Evolutionary conservation across 306 rosid species (phyloP), one percentile per base, ranked within the genome.

Genomic region (Cercis canadensis): DNA sequence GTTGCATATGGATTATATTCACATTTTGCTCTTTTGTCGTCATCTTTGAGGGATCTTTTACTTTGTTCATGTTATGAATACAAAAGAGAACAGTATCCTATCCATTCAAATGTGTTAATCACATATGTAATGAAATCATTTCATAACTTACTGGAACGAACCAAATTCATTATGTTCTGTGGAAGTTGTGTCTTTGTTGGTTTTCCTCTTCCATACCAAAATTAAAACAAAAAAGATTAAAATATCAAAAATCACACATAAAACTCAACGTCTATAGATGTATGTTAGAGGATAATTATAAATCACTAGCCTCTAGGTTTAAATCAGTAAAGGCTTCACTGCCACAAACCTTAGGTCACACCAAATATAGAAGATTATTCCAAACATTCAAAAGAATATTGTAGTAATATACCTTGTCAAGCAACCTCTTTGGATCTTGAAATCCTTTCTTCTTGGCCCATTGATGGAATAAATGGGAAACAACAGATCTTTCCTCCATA

Each of bases 381-480:
- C 57, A 46, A 6, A 33, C 29, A 24, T 24, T 24, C 29, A 62
- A 10, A 66, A 21, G 13, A 65, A 47, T 59, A 10, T 32, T 31
- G 5, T 16, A 11, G 58, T n/a, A 15, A 46, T 41, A 29, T 37
- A 93, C 98, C 98, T 93, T 93, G 82, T 87, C 89, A 81, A 93
- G 88, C 79, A 93, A 77, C 86, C 97, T 89, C 83, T 86, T 88
- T 32, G 94, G 96, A 77, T 90, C 89, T 79, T 93, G 94, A 87
- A 93, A 93, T 72, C 97, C 98, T 86, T 84, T 87, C 83, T 87
- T 93, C 79, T 87, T 93, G 55, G 98, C 94, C 97, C 98, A 93
- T 66, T 90, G 88, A 80, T 89, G 92, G 75, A 93, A 93, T 78
- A 93, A 51, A 46, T 90, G 94, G 47, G 98, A 90, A 67, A 93